phyloP scores from a whole-genome alignment of 129 eudicot genomes.

The Saussurea involucrata region DNA sequence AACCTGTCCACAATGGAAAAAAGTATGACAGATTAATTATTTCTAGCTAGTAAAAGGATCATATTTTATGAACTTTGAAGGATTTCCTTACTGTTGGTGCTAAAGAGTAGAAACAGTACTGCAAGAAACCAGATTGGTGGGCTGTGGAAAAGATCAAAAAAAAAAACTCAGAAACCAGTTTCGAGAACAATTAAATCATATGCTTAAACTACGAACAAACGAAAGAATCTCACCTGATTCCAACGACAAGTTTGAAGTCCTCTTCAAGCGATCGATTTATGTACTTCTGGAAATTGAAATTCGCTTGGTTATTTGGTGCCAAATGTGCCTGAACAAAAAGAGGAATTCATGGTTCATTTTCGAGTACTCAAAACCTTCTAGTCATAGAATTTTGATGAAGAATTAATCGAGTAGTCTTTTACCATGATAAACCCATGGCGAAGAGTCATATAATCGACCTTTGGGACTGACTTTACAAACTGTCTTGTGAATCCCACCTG shows the following conservation, averaged over 20 bases:
- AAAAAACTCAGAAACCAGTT: conserved; percentile 1
- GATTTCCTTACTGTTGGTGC: conserved; percentile 49
- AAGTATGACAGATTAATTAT: no score
- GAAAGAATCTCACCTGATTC: conserved; percentile 48
- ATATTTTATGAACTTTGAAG: conserved; percentile 6
- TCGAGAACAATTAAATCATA: background rate
- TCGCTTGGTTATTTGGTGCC: conserved; percentile 49
- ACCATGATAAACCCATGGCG: conserved; percentile 71
- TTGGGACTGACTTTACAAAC: conserved; percentile 60
- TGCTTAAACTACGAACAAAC: background rate
- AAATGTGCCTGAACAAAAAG: conserved; percentile 58
- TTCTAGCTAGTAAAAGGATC: background rate
- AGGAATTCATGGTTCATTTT: background rate
- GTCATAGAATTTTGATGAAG: background rate
- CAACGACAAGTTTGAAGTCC: conserved; percentile 73
- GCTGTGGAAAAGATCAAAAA: conserved; percentile 31
- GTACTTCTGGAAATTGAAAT: conserved; percentile 60
- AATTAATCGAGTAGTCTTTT: background rate
- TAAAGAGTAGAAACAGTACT: conserved; percentile 63
- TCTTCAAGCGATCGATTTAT: conserved; percentile 67
- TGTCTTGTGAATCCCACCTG: conserved; percentile 75
- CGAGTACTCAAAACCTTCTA: background rate
- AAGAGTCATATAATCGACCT: conserved; percentile 71
- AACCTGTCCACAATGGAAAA: conserved; percentile 37
- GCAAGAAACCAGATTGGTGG: conserved; percentile 77